Base-by-base conservation (phyloP, 345 rosid genomes). In the Sonneratia alba region DNA sequence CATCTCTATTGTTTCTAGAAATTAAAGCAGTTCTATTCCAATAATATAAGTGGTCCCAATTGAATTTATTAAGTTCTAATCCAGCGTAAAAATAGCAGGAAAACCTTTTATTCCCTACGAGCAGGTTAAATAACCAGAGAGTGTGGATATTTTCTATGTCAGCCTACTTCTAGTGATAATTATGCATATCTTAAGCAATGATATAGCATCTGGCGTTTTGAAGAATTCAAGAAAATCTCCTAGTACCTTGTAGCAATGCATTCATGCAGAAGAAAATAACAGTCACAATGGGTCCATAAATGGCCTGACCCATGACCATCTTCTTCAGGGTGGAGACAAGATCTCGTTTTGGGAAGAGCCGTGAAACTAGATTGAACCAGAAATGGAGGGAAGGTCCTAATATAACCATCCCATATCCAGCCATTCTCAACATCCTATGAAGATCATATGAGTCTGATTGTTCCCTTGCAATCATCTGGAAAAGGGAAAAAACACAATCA, bases 321-420 rank as follows among this genome's bases (percentile, higher is more conserved):
- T 92, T 96, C 91, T 91, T 96, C 71, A 91, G 81, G 5, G 91
- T 92, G 13, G 94, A 81, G 32, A 86, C 73, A 75, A 89, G 67
- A 83, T 96, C 98, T 72, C 81, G 82, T 81, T 89, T 88, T 0
- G 99, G 98, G 70, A 92, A 86, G 66, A 75, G 74, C 63, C 78
- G 86, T 21, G 97, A 91, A 84, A 96, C 74, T 66, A 91, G 79
- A 72, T 86, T 91, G 85, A 92, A 92, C 98, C 96, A 91, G 71
- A 81, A 84, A 73, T 92, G 96, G 77, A 96, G 83, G 0, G 94
- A 77, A 36, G 98, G 98, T 78, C 99, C 98, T 27, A 92, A 74
- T 36, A 96, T 56, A 70, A 89, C 12, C 80, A 88, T 34, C 55
- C 96, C 99, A 77, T 91, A 92, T 67, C 89, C 97, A 51, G 87